phyloP scores from a whole-genome alignment of 1,284 basidiomycete genomes.

The Volvariella volvacea region DNA sequence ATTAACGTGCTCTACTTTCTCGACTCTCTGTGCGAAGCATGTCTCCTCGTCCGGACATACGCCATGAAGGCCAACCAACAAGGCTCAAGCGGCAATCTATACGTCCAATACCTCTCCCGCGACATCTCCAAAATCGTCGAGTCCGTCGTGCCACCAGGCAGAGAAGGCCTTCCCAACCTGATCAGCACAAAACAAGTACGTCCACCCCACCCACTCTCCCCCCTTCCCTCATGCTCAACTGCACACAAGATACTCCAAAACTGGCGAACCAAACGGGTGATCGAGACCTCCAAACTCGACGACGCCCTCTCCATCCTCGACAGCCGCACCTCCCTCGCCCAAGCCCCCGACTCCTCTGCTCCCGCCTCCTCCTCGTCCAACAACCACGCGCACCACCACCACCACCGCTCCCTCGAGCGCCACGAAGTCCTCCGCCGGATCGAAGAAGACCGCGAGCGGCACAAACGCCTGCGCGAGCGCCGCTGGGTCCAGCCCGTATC shows the following conservation, averaged over 20 bases:
- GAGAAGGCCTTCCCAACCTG: conserved; percentile 80
- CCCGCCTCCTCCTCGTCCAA: too few relatives aligned
- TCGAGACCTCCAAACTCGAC: conserved; percentile 73
- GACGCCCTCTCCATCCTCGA: conserved; percentile 49
- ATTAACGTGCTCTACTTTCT: conserved; percentile 93
- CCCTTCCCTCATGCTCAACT: not conserved
- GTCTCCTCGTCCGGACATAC: conserved; percentile 56
- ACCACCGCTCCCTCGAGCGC: conserved; percentile 39
- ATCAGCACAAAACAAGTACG: conserved; percentile 78
- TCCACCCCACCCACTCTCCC: not conserved
- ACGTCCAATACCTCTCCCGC: conserved; percentile 68
- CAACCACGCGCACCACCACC: conserved; percentile 9
- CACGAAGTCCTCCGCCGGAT: conserved; percentile 82
- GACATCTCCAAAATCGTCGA: conserved; percentile 76
- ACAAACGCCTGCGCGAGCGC: conserved; percentile 87
- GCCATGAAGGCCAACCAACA: conserved; percentile 25
- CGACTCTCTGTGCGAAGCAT: conserved; percentile 80
- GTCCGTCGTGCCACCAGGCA: conserved; percentile 74
- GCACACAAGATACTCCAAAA: conserved; percentile 69
- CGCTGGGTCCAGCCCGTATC: conserved; percentile 85
- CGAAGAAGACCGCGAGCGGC: conserved; percentile 92
- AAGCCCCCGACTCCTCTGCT: conserved; percentile 10
- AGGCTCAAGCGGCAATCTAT: conserved; percentile 41
- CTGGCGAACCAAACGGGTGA: conserved; percentile 81
- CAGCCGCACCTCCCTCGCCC: conserved; percentile 25